Evolutionary conservation across 495 filamentous ascomycete genomes (phyloP).

Genomic region (Articulospora tetracladia): DNA sequence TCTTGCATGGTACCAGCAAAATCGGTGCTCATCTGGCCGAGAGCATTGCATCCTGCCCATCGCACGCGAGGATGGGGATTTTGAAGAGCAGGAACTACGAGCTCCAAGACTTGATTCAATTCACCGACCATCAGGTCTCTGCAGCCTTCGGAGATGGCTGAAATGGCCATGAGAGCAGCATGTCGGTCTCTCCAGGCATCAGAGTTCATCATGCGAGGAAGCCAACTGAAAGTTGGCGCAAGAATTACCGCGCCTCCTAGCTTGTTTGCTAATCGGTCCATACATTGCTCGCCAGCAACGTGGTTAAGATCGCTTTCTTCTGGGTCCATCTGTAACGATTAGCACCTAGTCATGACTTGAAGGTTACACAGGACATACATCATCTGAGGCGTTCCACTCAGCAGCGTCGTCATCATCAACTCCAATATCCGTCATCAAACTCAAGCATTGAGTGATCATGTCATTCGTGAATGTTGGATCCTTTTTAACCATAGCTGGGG

Average conservation of each 20-base stretch:
- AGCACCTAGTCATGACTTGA: not conserved
- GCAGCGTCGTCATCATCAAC: conserved; percentile 90
- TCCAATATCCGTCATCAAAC: conserved; percentile 98
- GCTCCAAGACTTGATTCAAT: conserved; percentile 85
- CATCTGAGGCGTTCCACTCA: conserved; percentile 92
- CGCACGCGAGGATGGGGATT: conserved; percentile 92
- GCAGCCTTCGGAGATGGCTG: conserved; percentile 97
- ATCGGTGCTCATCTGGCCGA: conserved; percentile 99
- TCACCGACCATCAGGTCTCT: conserved; percentile 94
- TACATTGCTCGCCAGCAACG: conserved; percentile 96
- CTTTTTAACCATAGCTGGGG: conserved; percentile 89
- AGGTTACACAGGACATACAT: conserved; percentile 52
- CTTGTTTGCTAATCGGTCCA: conserved; percentile 97
- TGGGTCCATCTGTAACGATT: conserved; percentile 63
- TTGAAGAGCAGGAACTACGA: conserved; percentile 89
- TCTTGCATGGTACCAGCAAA: conserved; percentile 99
- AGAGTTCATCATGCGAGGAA: conserved; percentile 96
- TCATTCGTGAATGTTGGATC: conserved; percentile 83
- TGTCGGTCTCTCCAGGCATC: conserved; percentile 93
- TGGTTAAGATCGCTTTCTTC: conserved; percentile 98
- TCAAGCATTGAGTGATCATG: conserved; percentile 98
- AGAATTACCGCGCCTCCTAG: conserved; percentile 84
- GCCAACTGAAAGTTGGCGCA: conserved; percentile 92
- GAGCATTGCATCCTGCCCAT: conserved; percentile 98
- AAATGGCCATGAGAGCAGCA: conserved; percentile 98